These are phyloP conservation scores for Neofusicoccum ribis DNA, from an alignment of 2,329 filamentous ascomycete genomes.

Conservation along the genomic window DNA sequence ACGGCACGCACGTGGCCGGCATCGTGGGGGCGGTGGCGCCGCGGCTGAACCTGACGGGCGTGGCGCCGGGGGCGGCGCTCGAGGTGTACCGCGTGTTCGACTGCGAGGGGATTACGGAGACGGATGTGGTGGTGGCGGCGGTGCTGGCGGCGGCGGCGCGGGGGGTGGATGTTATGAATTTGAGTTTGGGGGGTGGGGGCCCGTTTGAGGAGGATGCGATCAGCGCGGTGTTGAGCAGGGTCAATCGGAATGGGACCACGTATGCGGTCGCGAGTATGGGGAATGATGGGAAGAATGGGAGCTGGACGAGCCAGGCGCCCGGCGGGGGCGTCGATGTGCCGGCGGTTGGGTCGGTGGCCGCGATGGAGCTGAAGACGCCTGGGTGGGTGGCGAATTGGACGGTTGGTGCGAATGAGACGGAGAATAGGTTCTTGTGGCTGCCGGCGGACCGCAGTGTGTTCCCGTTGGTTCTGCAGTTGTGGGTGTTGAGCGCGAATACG, in stretches of 20 bases:
- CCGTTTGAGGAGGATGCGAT: background rate
- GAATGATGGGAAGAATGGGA: background rate
- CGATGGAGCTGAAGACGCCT: background rate
- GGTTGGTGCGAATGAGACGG: background rate
- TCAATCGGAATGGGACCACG: background rate
- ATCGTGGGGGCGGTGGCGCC: background rate
- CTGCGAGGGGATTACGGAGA: background rate
- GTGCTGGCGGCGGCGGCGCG: background rate
- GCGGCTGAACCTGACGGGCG: background rate
- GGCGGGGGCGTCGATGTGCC: background rate
- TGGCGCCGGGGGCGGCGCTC: background rate
- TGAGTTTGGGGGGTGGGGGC: background rate
- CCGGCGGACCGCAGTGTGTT: background rate
- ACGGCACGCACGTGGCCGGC: background rate
- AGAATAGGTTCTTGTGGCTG: background rate
- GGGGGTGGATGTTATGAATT: background rate
- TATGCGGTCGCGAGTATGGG: background rate
- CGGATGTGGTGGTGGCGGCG: background rate
- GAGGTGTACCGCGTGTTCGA: background rate
- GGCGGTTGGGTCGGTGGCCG: background rate
- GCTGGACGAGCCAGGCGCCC: background rate
- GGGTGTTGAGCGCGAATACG: background rate
- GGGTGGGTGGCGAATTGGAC: background rate
- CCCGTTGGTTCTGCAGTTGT: background rate
- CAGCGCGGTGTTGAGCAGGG: background rate